These are phyloP conservation scores for Leccinum subrobustum DNA, from an alignment of 1,284 basidiomycete genomes.

Conservation along the genomic window DNA sequence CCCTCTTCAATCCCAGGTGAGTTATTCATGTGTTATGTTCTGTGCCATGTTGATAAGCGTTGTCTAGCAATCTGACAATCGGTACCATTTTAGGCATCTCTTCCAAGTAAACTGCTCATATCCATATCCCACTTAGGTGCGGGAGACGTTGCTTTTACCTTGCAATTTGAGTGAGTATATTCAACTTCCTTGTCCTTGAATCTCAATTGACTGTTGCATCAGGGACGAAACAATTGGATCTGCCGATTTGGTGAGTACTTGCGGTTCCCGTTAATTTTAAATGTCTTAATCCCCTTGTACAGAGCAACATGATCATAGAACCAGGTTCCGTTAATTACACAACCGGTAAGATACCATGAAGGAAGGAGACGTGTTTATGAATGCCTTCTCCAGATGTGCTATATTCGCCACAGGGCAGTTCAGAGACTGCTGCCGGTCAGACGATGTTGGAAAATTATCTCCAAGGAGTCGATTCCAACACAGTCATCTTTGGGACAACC, in stretches of 20 bases:
- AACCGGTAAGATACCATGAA: slow-evolving; percentile 40
- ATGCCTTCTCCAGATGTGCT: slow-evolving; percentile 48
- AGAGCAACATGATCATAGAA: slow-evolving; percentile 54
- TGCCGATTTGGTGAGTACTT: slow-evolving; percentile 51
- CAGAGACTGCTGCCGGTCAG: slow-evolving; percentile 52
- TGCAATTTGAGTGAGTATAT: slow-evolving; percentile 54
- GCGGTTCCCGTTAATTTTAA: slow-evolving; percentile 16
- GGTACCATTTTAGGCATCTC: slow-evolving; percentile 33
- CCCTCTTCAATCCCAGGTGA: slow-evolving; percentile 63
- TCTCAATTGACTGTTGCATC: background rate
- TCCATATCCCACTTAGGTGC: slow-evolving; percentile 38
- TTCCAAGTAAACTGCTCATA: slow-evolving; percentile 5
- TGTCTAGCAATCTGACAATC: slow-evolving; percentile 66
- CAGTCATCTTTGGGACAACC: slow-evolving; percentile 58
- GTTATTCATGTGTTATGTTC: slow-evolving; percentile 4
- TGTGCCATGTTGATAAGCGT: background rate
- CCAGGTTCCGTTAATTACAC: slow-evolving; percentile 56
- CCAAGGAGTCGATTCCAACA: slow-evolving; percentile 60
- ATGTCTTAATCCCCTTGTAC: slow-evolving; percentile 9
- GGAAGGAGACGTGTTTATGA: background rate
- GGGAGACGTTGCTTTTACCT: slow-evolving; percentile 63
- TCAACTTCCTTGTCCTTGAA: background rate
- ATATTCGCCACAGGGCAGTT: slow-evolving; percentile 60
- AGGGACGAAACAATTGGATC: slow-evolving; percentile 58
- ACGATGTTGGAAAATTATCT: slow-evolving; percentile 69